These are phyloP conservation scores for Spiraea crenata DNA, from an alignment of 331 rosid species.

Conservation along the genomic window DNA sequence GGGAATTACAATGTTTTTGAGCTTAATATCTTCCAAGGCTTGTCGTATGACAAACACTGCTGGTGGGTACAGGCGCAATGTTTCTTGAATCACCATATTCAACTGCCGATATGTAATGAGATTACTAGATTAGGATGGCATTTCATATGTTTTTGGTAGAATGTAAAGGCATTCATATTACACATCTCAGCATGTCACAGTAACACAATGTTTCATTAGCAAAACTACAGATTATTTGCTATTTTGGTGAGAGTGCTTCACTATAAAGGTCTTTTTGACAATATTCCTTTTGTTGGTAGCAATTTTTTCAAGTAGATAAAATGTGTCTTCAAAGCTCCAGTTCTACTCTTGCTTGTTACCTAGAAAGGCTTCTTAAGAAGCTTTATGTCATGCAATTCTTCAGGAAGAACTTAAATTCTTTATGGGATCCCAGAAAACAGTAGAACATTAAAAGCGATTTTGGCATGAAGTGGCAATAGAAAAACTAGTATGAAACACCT, in stretches of 20 bases:
- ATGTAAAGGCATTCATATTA: not conserved
- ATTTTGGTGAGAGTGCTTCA: not conserved
- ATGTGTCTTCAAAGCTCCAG: not conserved
- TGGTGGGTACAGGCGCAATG: no score
- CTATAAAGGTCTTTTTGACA: not conserved
- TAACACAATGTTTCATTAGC: not conserved
- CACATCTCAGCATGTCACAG: not conserved
- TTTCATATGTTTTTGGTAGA: not conserved
- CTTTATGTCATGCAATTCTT: not conserved
- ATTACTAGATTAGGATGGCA: not conserved
- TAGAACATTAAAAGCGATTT: not conserved
- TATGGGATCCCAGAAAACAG: not conserved
- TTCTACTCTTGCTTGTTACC: not conserved
- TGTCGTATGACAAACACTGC: no score
- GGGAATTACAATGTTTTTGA: no score
- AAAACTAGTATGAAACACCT: not conserved
- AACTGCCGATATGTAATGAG: constrained; percentile 29
- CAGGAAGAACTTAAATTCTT: not conserved
- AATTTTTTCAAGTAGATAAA: not conserved
- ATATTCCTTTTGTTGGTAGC: not conserved
- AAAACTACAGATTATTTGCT: not conserved
- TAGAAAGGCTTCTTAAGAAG: not conserved
- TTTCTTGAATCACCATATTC: no score
- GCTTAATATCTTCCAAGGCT: no score
- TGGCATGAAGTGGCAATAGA: not conserved